phyloP scores from a whole-genome alignment of 2,329 filamentous ascomycete species.

The Clarireedia monteithiana region DNA sequence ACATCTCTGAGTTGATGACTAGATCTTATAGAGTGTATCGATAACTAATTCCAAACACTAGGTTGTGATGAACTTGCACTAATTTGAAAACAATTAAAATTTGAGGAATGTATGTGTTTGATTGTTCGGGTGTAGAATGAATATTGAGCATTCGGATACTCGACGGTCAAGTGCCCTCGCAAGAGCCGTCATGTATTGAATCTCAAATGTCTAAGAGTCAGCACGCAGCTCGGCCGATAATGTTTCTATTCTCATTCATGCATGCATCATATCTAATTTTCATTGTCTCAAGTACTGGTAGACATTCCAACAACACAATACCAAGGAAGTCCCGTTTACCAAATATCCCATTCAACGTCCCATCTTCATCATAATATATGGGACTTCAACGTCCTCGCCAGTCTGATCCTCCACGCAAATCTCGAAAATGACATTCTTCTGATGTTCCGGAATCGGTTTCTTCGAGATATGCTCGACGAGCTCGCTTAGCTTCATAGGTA shows the following conservation, averaged over 20 bases:
- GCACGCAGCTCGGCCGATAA: too few species aligned
- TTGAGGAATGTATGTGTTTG: too few species aligned
- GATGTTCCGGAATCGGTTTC: constrained; percentile 83
- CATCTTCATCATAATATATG: constrained; percentile 83
- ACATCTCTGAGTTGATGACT: too few species aligned
- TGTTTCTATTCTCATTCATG: background rate
- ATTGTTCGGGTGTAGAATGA: too few species aligned
- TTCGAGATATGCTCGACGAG: constrained; percentile 84
- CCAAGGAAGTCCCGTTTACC: background rate
- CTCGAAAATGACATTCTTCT: constrained; percentile 95
- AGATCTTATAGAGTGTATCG: background rate
- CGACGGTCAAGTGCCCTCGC: too few species aligned
- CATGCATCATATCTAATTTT: background rate
- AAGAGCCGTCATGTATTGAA: too few species aligned
- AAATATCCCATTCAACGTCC: constrained; percentile 15
- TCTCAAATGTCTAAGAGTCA: too few species aligned
- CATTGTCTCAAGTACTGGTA: too few species aligned
- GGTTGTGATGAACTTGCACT: too few species aligned
- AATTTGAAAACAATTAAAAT: too few species aligned
- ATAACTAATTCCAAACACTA: too few species aligned
- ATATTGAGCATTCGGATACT: too few species aligned
- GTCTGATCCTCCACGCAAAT: constrained; percentile 83
- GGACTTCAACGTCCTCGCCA: constrained; percentile 93
- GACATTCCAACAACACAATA: background rate
- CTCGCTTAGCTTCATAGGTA: constrained; percentile 76